Evolutionary conservation across 306 rosid genomes (phyloP), one percentile per base, ranked within the genome.

Genomic region (Gastrolobium bilobum): DNA sequence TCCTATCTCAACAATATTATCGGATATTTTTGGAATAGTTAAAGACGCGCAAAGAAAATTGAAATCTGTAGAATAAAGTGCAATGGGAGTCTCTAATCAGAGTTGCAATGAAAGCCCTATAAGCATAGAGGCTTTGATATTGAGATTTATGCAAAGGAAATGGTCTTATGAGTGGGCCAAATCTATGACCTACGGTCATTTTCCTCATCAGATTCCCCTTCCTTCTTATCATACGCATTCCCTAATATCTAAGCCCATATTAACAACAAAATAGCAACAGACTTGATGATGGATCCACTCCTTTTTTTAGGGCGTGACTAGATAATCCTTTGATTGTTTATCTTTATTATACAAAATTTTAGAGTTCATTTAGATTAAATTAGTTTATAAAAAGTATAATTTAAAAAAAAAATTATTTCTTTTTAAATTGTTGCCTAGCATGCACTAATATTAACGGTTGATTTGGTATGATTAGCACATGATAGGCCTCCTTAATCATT

Each of bases 181-280:
- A 9, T 43, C 43, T 66, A 54, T 53, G 42, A 42, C 68, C 59
- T 13, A 65, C 40, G 71, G 83, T 59, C 78, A 84, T 59, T 26
- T 68, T 38, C 29, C 51, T 82, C 83, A 86, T 83, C 68, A 86
- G 80, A 83, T 57, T 38, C 81, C 81, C 70, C 65, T 54, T 61
- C 77, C 53, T 53, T 30, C 71, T 78, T 70, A 81, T 84, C 57
- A 81, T 65, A 71, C 84, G 66, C 71, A 75, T 61, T 84, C 84
- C 72, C 68, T 48, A 63, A 74, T 51, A 83, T 81, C 79, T 71
- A 60, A 81, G 60, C 86, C 84, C 88, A 81, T 81, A 79, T 79
- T 60, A 35, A 50, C 44, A 83, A 78, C 62, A 79, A 79, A 75
- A 82, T 78, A 67, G 20, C 86, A 63, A 42, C 75, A 54, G 84